These are phyloP conservation scores for Ceratobasidium sp. DNA, from an alignment of 1,284 basidiomycete species.

Conservation along the genomic window DNA sequence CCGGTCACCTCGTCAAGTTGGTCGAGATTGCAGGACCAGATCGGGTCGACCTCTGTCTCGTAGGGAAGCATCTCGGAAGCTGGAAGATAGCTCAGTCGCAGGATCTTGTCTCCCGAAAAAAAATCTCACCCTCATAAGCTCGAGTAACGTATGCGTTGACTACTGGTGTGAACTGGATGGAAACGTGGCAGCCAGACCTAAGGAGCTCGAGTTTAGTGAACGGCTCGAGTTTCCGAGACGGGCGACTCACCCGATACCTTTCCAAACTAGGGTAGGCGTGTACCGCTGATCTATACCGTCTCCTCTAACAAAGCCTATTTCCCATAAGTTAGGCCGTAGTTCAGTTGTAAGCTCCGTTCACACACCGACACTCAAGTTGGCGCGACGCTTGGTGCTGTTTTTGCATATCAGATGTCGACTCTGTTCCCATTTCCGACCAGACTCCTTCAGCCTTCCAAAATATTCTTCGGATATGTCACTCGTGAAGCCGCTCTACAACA, in stretches of 20 bases:
- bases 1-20: constrained; percentile 11
- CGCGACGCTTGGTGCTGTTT: constrained; percentile 6
- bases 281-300: constrained; percentile 22
- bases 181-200: constrained; percentile 17
- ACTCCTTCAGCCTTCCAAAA: constrained; percentile 6
- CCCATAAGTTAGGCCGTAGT: neutral
- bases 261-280: constrained; percentile 13
- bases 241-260: constrained; percentile 17
- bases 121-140: constrained; percentile 27
- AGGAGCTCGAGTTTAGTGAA: neutral
- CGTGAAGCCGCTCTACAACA: neutral
- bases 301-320: constrained; percentile 14
- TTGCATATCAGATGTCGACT: constrained; percentile 9
- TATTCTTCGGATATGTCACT: constrained; percentile 15
- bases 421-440: constrained; percentile 11
- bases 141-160: constrained; percentile 38
- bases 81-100: neutral
- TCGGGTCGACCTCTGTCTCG: constrained; percentile 20
- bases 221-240: neutral
- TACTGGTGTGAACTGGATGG: constrained; percentile 17
- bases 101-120: neutral
- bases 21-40: constrained; percentile 33
- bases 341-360: neutral
- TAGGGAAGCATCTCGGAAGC: constrained; percentile 30
- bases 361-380: constrained; percentile 23